Conservation (phyloP, 2,329 filamentous ascomycete genomes). For the Alternaria gansuensis region DNA sequence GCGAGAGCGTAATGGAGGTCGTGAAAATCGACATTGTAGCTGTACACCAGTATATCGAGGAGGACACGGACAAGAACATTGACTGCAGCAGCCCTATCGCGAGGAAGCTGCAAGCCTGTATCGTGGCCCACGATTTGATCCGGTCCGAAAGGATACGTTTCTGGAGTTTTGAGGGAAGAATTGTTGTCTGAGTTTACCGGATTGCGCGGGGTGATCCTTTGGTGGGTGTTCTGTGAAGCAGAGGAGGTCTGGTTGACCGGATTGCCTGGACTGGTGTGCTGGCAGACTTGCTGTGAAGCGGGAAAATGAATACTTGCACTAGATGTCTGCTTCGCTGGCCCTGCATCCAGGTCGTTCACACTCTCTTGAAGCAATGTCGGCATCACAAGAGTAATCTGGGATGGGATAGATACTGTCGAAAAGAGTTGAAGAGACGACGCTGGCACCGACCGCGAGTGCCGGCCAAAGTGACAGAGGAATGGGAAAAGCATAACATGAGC, state of each 20-base stretch:
- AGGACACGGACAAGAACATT: slow-evolving; percentile 1
- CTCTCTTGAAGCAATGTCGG: neutral
- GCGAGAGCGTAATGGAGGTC: slow-evolving; percentile 2
- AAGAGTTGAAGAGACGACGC: neutral
- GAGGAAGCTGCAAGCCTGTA: slow-evolving; percentile 6
- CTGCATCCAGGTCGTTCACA: neutral
- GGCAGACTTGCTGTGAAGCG: neutral
- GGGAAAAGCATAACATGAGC: neutral
- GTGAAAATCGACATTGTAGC: neutral
- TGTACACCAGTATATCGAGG: slow-evolving; percentile 13
- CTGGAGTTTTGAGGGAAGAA: neutral
- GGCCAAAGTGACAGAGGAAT: neutral
- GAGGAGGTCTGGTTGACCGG: neutral
- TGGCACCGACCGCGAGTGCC: neutral
- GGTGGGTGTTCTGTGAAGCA: neutral
- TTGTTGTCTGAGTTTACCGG: neutral
- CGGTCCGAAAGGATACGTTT: neutral
- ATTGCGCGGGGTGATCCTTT: neutral
- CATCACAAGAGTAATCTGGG: neutral
- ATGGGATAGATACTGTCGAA: neutral
- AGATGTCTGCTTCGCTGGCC: neutral
- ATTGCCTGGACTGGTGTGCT: neutral
- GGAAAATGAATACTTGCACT: neutral
- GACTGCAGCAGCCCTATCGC: neutral
- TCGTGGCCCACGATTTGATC: neutral